phyloP scores from a whole-genome alignment of 345 rosid genomes.

The Passiflora organensis region DNA sequence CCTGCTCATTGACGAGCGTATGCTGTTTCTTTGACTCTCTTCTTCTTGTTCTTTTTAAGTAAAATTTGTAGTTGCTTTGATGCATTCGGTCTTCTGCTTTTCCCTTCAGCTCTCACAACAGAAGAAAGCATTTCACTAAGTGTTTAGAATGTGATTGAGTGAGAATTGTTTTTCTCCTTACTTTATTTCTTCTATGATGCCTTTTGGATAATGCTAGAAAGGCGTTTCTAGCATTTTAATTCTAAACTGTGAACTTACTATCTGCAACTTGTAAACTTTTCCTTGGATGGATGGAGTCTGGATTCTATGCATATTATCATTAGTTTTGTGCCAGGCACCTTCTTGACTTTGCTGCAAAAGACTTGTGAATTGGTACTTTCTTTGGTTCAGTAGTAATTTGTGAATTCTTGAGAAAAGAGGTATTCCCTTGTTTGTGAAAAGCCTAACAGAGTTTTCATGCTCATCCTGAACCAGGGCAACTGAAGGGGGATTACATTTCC shows the following conservation, averaged over 20 bases:
- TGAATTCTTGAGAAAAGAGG: neutral
- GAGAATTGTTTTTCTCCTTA: slow-evolving; percentile 32
- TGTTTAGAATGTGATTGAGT: slow-evolving; percentile 25
- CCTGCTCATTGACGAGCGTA: slow-evolving; percentile 3
- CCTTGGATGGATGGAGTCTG: no score
- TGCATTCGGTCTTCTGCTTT: neutral
- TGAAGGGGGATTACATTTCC: slow-evolving; percentile 24
- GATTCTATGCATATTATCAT: no score
- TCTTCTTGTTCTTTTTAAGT: neutral
- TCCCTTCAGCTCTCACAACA: slow-evolving; percentile 12
- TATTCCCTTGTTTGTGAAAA: slow-evolving; percentile 2
- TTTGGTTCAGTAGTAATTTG: neutral
- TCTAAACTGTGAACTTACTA: neutral
- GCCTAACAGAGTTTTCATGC: slow-evolving; percentile 12
- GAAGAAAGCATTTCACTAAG: slow-evolving; percentile 2
- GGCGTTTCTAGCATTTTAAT: neutral
- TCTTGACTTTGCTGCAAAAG: no score
- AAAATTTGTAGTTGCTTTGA: no score
- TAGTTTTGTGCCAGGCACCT: no score
- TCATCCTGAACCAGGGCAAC: slow-evolving; percentile 36
- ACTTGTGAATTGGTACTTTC: no score
- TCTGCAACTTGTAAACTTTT: neutral
- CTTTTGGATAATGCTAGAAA: slow-evolving; percentile 23
- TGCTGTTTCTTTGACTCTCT: slow-evolving; percentile 2
- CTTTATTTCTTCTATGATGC: slow-evolving; percentile 29